Base-by-base conservation (phyloP, 2,329 filamentous ascomycete species). In the Verticillium klebahnii region DNA sequence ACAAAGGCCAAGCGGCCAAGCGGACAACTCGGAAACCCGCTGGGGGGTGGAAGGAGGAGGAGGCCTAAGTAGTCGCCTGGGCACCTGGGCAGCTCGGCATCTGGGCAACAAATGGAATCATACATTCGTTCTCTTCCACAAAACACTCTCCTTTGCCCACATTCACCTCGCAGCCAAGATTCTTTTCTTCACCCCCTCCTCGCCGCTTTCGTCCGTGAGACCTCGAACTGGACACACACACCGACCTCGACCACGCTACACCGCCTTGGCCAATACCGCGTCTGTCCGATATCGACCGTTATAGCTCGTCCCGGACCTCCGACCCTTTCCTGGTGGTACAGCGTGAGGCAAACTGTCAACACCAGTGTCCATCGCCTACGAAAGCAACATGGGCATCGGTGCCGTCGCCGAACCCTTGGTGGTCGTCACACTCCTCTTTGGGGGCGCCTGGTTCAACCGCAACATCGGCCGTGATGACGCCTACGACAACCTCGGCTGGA, bases 401-500 rank as follows among this genome's bases (percentile, higher is more conserved):
- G 73, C 76, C 9, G 72, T 79, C 61, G 68, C 77, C 58, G 77
- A 79, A 65, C 77, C 77, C 25, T 70, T 79, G 54, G 70, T 78
- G 36, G 77, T 79, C 58, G 72, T 79, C 60, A 74, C 74, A 31
- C 72, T 79, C 23, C 72, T 79, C 32, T 78, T 78, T 54, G 77
- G 77, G 61, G 77, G 77, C n/a, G 74, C 76, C 37, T 79, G 71
- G 69, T 73, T 79, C 68, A 79, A 79, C 68, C 74, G 77, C 62
- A 77, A 75, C 62, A 76, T 71, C 56, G 74, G 75, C 63, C 75
- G 75, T 66, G 68, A 65, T 65, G 60, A 63, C 36, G 61, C 63
- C 9, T 65, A 64, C 59, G 64, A 63, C 23, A 64, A 63, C 52
- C 61, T 63, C n/a, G 64, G 64, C 8, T 66, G 64, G 64, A 25